These are phyloP conservation scores for Leptodermis oblonga DNA, from an alignment of 257 asterid genomes.

Conservation along the genomic window DNA sequence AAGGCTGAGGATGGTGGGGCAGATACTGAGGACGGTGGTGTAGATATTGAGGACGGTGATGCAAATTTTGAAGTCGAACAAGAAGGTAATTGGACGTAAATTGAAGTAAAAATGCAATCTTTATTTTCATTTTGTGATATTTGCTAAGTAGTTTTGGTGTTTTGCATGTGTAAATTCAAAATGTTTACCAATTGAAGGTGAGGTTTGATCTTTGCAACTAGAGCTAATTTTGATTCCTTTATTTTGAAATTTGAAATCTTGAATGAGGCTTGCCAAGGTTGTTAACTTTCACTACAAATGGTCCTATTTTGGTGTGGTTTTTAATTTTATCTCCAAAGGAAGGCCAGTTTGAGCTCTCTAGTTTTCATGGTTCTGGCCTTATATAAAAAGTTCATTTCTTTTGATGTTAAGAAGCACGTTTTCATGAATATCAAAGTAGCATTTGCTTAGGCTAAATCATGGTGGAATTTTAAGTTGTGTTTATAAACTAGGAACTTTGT, in stretches of 20 bases:
- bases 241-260: neutral
- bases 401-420: neutral
- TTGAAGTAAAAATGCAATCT: constrained; percentile 1
- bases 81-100: constrained; percentile 33
- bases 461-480: neutral
- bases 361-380: neutral
- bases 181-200: neutral
- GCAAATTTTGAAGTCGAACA: constrained; percentile 26
- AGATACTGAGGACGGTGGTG: neutral
- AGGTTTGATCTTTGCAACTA: neutral
- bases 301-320: neutral
- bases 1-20: constrained; percentile 3
- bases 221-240: neutral
- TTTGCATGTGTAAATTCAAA: neutral
- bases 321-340: neutral
- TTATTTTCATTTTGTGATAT: neutral
- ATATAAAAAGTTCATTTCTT: neutral
- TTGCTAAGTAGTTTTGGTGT: neutral
- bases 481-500: neutral
- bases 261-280: neutral
- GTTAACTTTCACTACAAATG: neutral
- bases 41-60: constrained; percentile 14
- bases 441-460: neutral
- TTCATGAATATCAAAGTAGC: neutral
- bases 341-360: neutral